These are phyloP conservation scores for Fusarium albidum DNA, from an alignment of 2,329 filamentous ascomycete genomes.

Conservation along the genomic window DNA sequence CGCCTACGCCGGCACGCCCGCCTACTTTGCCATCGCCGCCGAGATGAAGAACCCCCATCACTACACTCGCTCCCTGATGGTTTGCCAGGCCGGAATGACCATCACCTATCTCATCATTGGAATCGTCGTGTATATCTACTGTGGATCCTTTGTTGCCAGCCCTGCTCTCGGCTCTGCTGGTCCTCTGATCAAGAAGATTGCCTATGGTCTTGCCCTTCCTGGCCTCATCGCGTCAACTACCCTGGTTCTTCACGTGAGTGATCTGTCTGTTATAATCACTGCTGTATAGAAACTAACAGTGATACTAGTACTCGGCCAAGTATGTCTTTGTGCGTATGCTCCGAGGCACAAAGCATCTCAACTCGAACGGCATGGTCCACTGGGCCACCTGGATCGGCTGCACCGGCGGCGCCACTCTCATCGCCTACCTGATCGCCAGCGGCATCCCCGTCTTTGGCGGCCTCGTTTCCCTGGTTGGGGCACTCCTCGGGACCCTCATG, in stretches of 20 bases:
- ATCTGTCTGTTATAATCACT: too few species aligned
- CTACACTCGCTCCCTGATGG: constrained; percentile 30
- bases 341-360: constrained; percentile 38
- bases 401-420: constrained; percentile 27
- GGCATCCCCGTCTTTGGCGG: constrained; percentile 24
- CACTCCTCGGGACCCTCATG: constrained; percentile 36
- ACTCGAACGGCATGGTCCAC: constrained; percentile 34
- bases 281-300: not conserved
- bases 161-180: constrained; percentile 55
- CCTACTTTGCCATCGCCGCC: constrained; percentile 39
- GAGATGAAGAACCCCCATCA: constrained; percentile 40
- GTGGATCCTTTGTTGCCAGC: constrained; percentile 52
- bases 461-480: constrained; percentile 36
- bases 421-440: constrained; percentile 35
- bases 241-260: constrained; percentile 34
- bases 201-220: constrained; percentile 46
- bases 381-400: constrained; percentile 41
- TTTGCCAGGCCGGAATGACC: constrained; percentile 36
- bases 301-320: not conserved
- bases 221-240: constrained; percentile 32
- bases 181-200: constrained; percentile 48
- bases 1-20: constrained; percentile 44
- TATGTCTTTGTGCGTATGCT: constrained; percentile 33
- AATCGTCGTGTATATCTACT: constrained; percentile 52
- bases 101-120: constrained; percentile 42